These are phyloP conservation scores for Silene conica DNA, from an alignment of 148 eudicot species.

Conservation along the genomic window DNA sequence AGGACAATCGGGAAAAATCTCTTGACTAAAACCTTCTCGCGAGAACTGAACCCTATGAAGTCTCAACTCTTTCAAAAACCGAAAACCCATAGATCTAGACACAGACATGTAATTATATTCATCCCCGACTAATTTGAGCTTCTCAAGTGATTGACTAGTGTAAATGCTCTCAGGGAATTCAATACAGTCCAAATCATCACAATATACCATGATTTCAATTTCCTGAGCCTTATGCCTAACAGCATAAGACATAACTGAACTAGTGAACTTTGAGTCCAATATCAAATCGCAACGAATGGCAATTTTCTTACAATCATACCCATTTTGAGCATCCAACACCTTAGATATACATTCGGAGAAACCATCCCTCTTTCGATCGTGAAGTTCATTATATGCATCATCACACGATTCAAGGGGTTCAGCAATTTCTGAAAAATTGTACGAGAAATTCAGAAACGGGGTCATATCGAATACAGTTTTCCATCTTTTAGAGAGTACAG, in stretches of 20 bases:
- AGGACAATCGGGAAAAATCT: background rate
- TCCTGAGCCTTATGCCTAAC: slow-evolving; percentile 1
- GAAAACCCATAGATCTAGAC: background rate
- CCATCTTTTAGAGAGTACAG: slow-evolving; percentile 13
- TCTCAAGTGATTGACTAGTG: background rate
- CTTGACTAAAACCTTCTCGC: background rate
- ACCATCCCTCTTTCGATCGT: background rate
- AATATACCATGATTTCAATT: slow-evolving; percentile 4
- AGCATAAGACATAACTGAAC: background rate
- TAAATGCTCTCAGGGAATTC: slow-evolving; percentile 9
- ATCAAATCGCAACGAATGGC: background rate
- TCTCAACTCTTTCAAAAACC: background rate
- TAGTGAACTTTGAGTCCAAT: background rate
- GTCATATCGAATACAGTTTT: background rate
- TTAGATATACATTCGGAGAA: background rate
- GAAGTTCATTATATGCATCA: background rate
- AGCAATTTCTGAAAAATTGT: background rate
- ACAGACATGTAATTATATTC: background rate
- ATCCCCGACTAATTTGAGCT: background rate
- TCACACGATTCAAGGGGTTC: background rate
- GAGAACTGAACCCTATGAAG: background rate
- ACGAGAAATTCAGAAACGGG: background rate
- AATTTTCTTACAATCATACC: background rate
- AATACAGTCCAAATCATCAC: background rate
- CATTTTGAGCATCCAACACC: slow-evolving; percentile 5